These are phyloP conservation scores for Cutaneotrichosporon cavernicola DNA, from an alignment of 1,284 basidiomycete genomes.

Conservation along the genomic window DNA sequence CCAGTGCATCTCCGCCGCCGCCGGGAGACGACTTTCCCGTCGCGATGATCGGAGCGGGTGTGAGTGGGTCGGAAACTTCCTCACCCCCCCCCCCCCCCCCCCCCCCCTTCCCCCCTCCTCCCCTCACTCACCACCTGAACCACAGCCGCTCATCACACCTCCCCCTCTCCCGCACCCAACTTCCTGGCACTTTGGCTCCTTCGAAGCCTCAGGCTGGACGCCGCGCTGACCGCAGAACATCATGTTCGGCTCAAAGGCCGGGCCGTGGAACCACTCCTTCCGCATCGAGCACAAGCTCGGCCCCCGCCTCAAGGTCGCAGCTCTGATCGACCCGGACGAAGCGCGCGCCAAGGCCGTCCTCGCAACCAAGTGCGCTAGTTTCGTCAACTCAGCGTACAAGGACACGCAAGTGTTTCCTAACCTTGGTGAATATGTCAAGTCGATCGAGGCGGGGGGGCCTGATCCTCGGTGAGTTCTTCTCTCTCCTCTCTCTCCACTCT, in stretches of 20 bases:
- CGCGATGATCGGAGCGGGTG: slow-evolving; percentile 83
- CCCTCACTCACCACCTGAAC: no score
- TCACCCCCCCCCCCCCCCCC: no score
- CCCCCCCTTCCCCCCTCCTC: no score
- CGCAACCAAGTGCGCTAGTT: slow-evolving; percentile 86
- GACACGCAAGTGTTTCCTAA: slow-evolving; percentile 84
- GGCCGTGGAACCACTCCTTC: slow-evolving; percentile 73
- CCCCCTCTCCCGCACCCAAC: no score
- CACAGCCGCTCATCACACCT: no score
- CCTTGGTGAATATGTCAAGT: slow-evolving; percentile 77
- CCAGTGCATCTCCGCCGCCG: slow-evolving; percentile 42
- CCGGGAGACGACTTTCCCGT: slow-evolving; percentile 74
- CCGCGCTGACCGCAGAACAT: slow-evolving; percentile 60
- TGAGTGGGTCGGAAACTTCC: slow-evolving; percentile 29
- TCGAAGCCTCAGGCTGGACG: no score
- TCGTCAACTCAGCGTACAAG: slow-evolving; percentile 90
- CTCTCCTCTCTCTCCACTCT: no score
- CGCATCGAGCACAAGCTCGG: slow-evolving; percentile 95
- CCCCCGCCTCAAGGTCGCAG: slow-evolving; percentile 90
- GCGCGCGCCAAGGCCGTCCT: slow-evolving; percentile 79
- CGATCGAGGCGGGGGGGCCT: slow-evolving; percentile 58
- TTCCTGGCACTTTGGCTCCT: no score
- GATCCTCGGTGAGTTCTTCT: slow-evolving; percentile 54
- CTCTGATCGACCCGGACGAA: slow-evolving; percentile 85
- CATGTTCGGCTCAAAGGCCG: slow-evolving; percentile 87